Evolutionary conservation across 352 stramenopile genomes (phyloP), one percentile per base, ranked within the genome.

Genomic region (Pythium grandisporangium): DNA sequence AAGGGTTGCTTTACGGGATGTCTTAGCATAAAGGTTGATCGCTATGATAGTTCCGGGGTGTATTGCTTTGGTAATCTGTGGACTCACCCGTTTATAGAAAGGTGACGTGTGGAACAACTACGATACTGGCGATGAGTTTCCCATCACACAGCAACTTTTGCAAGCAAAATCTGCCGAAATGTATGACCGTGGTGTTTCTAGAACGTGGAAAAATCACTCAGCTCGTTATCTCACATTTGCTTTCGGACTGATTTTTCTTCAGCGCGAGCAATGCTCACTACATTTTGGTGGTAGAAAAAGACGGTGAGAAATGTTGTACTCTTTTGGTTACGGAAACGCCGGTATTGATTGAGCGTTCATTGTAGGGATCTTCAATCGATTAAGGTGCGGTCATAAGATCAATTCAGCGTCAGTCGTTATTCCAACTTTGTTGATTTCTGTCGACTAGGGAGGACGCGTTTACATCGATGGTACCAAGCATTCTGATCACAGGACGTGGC

Each of bases 241-340:
- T n/a, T n/a, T n/a, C n/a, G n/a, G n/a, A n/a, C n/a, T n/a, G n/a
- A n/a, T 20, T 17, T 47, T 14, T 30, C 19, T 25, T n/a, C 30
- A 93, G 79, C 11, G 42, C 45, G 46, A 86, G 69, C 36, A 61
- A 83, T 44, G 87, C 91, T 19, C 63, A 66, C 29, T 96, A 57
- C 46, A 97, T 98, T 45, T 36, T 98, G 5, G 83, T 98, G 3
- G 70, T 98, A 29, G 93, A 98, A 57, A 98, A 98, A 56, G 93
- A 98, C 37, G 91, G 93, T 93, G 55, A 1, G 20, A 7, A 6
- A 17, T 30, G 20, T 26, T 21, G 24, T 30, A 17, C 10, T 35
- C 35, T 11, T 33, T 32, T 44, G 6, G n/a, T n/a, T n/a, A n/a
- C n/a, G n/a, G n/a, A n/a, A n/a, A n/a, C n/a, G n/a, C n/a, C n/a